Evolutionary conservation across 1,284 basidiomycete genomes (phyloP).

Genomic region (Heliocybe sulcata): DNA sequence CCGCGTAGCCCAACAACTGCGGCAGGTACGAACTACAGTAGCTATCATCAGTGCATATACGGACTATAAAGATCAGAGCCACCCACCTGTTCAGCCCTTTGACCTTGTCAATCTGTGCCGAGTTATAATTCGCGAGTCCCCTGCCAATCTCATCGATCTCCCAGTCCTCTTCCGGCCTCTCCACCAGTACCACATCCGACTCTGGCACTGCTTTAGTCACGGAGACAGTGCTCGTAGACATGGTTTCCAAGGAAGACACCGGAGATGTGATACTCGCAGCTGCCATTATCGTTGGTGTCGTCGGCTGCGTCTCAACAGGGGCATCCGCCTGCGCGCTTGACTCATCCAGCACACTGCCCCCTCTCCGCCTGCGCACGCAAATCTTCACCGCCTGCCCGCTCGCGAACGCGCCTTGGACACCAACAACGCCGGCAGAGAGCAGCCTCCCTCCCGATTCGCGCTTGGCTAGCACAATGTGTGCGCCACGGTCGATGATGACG

Average conservation of each 20-base stretch:
- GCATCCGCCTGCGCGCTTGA: slow-evolving; percentile 20
- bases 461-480: slow-evolving; percentile 78
- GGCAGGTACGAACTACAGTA: slow-evolving; percentile 69
- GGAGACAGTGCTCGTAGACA: slow-evolving; percentile 1
- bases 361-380: slow-evolving; percentile 44
- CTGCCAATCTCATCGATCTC: slow-evolving; percentile 89
- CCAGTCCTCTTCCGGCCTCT: slow-evolving; percentile 42
- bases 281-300: slow-evolving; percentile 10
- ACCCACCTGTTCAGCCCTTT: slow-evolving; percentile 86
- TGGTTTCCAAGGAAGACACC: slow-evolving; percentile 2
- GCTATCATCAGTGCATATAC: slow-evolving; percentile 8
- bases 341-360: slow-evolving; percentile 17
- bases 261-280: slow-evolving; percentile 10
- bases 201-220: slow-evolving; percentile 17
- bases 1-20: slow-evolving; percentile 84
- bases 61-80: slow-evolving; percentile 2
- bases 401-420: slow-evolving; percentile 86
- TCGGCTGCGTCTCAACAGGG: slow-evolving; percentile 8
- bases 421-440: slow-evolving; percentile 85
- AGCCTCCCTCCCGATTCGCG: slow-evolving; percentile 87
- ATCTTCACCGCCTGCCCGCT: slow-evolving; percentile 91
- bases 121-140: slow-evolving; percentile 95
- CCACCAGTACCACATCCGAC: slow-evolving; percentile 21
- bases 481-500: slow-evolving; percentile 86
- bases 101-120: slow-evolving; percentile 82